Evolutionary conservation across 108 stramenopile genomes (phyloP).

Genomic region (Skeletonema costatum): DNA sequence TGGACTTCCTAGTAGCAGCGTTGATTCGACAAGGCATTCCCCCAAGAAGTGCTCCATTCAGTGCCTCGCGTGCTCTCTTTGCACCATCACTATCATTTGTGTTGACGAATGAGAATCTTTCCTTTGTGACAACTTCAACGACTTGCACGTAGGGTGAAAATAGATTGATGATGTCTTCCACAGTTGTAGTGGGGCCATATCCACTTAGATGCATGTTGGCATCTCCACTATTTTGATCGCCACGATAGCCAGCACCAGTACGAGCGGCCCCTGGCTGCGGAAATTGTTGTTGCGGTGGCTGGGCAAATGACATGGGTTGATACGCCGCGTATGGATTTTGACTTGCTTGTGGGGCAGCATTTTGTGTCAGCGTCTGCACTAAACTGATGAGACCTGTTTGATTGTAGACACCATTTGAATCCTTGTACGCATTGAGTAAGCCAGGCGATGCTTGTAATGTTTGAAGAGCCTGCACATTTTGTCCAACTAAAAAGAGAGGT

Average conservation of each 20-base stretch:
- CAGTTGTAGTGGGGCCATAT: slow-evolving; percentile 81
- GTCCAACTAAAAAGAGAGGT: slow-evolving; percentile 71
- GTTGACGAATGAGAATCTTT: slow-evolving; percentile 82
- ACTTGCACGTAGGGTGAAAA: slow-evolving; percentile 87
- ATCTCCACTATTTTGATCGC: slow-evolving; percentile 65
- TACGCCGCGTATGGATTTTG: slow-evolving; percentile 26
- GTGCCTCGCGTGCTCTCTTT: slow-evolving; percentile 67
- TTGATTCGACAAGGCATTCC: slow-evolving; percentile 84
- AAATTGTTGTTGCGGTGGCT: slow-evolving; percentile 18
- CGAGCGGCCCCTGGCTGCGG: slow-evolving; percentile 6
- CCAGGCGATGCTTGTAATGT: slow-evolving; percentile 77
- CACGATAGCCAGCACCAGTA: slow-evolving; percentile 41
- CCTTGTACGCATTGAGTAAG: slow-evolving; percentile 72
- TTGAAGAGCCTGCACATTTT: slow-evolving; percentile 77
- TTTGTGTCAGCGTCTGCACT: slow-evolving; percentile 76
- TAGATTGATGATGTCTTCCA: slow-evolving; percentile 70
- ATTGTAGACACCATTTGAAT: slow-evolving; percentile 79
- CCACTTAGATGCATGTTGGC: slow-evolving; percentile 88
- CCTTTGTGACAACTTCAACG: slow-evolving; percentile 80
- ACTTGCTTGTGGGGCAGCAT: slow-evolving; percentile 32
- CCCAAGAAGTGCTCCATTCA: slow-evolving; percentile 78
- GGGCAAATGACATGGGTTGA: slow-evolving; percentile 34
- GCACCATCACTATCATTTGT: slow-evolving; percentile 80
- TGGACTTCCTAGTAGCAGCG: slow-evolving; percentile 69
- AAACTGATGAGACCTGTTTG: slow-evolving; percentile 72